Evolutionary conservation across 2,329 filamentous ascomycete species (phyloP), one percentile per base, ranked within the genome.

Genomic region (Ascocoryne sarcoides): DNA sequence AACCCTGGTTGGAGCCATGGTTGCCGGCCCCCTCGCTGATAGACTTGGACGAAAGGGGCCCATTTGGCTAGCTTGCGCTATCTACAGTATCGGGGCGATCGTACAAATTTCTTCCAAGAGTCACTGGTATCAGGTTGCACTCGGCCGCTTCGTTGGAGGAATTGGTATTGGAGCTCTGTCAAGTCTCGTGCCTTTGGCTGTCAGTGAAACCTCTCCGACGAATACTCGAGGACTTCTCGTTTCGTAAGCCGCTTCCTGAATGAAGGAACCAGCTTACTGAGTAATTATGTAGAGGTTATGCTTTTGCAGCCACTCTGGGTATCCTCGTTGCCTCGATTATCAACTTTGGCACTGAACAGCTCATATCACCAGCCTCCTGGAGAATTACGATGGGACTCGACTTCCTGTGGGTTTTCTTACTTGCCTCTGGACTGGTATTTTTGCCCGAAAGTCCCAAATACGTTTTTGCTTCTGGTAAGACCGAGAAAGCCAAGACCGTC

Each of bases 1-100:
- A 64, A 89, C 84, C 49, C 87, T 90, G 68, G 82, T 88, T 45
- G 85, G 84, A 59, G 80, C 75, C 37, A 59, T 90, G 51, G 76
- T 85, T 47, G 84, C 82, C 41, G 84, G 84, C 67, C 77, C 76
- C n/a, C 62, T 84, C 18, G 74, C 79, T 18, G 79, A 84, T 47
- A 62, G 62, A 5, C 66, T 81, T 36, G 80, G 80, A 17, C 75
- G 80, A 7, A 73, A 73, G 33, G 59, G 71, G 20, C 74, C 74
- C 23, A 82, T 84, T 49, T 52, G 55, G 7, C 39, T 45, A n/a
- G 58, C 53, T 56, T 82, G 75, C 26, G 53, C 71, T 28, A 58
- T 83, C 42, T 82, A 79, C 62, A 70, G 72, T 48, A 57, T 82
- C 42, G 81, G 81, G 49, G 78, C 80, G 51, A 65, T 80, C 42